Evolutionary conservation across 2,329 filamentous ascomycete genomes (phyloP).

Genomic region (Erysiphe neolycopersici): DNA sequence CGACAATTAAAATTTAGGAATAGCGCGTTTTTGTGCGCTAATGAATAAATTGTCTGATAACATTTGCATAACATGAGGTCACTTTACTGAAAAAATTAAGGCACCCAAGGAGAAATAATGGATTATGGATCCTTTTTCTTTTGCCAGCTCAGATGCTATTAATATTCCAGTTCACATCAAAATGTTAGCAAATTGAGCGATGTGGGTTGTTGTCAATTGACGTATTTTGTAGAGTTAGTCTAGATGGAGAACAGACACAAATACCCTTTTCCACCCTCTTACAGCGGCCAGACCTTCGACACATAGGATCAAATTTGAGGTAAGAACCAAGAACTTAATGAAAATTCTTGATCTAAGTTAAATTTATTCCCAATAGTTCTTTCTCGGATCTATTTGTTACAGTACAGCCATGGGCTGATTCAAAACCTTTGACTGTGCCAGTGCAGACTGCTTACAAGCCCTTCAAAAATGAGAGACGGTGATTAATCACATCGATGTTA

Average conservation of each 20-base stretch:
- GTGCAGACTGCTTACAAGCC: conserved; percentile 81
- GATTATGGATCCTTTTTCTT: conserved; percentile 81
- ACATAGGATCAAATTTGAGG: conserved; percentile 68
- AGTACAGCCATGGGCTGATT: conserved; percentile 82
- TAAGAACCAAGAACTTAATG: conserved; percentile 13
- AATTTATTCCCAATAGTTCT: conserved; percentile 21
- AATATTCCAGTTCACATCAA: conserved; percentile 43
- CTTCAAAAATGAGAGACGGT: conserved; percentile 50
- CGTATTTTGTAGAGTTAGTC: conserved; percentile 33
- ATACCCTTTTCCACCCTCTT: conserved; percentile 55
- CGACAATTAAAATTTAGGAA: too few relatives aligned
- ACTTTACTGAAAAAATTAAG: too few relatives aligned
- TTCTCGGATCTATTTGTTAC: conserved; percentile 82
- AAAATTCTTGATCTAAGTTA: conserved; percentile 1
- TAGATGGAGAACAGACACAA: conserved; percentile 54
- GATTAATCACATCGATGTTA: conserved; percentile 1
- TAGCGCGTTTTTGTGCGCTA: too few relatives aligned
- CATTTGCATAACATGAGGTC: too few relatives aligned
- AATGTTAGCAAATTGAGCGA: conserved; percentile 19
- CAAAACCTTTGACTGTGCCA: conserved; percentile 76
- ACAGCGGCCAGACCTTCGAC: conserved; percentile 51
- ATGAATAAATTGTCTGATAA: too few relatives aligned
- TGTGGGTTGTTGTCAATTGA: conserved; percentile 1
- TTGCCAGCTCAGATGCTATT: conserved; percentile 68
- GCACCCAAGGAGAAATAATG: conserved; percentile 1